Evolutionary conservation across 202 grass and related monocot species (phyloP).

Genomic region (Cymbopogon flexuosus): DNA sequence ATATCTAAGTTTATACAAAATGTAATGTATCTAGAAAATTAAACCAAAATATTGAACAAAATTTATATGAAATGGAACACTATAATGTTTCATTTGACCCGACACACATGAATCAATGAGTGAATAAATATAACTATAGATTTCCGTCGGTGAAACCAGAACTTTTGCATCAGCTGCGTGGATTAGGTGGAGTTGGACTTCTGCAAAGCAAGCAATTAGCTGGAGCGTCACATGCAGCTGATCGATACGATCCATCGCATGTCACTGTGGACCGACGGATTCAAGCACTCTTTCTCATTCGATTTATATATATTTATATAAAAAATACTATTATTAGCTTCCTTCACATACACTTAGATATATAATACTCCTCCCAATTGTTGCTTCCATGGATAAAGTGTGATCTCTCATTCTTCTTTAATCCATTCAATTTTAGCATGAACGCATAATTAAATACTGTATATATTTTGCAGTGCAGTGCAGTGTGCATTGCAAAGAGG

Average conservation of each 20-base stretch:
- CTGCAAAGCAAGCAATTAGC: constrained; percentile 44
- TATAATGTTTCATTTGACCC: background rate
- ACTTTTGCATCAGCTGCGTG: background rate
- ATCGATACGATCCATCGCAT: constrained; percentile 37
- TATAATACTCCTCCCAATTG: background rate
- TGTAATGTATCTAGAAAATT: too few relatives aligned
- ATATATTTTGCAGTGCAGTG: too few relatives aligned
- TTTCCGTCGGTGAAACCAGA: background rate
- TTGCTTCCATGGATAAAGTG: constrained; percentile 25
- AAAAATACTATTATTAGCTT: too few relatives aligned
- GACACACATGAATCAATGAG: background rate
- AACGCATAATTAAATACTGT: background rate
- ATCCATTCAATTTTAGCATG: background rate
- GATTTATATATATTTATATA: background rate
- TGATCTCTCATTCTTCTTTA: background rate
- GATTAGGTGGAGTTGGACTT: constrained; percentile 52
- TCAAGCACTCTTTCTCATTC: background rate
- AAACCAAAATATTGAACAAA: background rate
- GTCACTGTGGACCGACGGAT: constrained; percentile 36
- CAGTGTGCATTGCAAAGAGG: too few relatives aligned
- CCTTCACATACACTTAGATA: background rate
- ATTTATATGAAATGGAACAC: background rate
- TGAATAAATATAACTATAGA: background rate
- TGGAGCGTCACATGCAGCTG: constrained; percentile 33
- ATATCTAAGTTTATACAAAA: too few relatives aligned